These are phyloP conservation scores for Candida easanensis DNA, from an alignment of 805 yeast species.

Conservation along the genomic window DNA sequence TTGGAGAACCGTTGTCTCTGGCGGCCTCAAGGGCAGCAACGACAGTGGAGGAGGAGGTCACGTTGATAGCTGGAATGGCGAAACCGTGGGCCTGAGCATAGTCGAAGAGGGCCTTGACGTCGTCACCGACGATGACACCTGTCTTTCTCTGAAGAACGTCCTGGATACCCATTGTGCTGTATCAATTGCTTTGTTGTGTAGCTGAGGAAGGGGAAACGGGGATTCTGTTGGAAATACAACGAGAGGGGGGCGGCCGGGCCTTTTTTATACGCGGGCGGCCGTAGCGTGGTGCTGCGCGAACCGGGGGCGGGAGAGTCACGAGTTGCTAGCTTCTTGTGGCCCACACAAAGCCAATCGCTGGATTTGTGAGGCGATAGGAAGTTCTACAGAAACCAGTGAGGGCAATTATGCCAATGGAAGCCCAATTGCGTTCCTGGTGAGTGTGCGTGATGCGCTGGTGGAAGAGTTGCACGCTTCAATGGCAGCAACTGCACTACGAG, in stretches of 20 bases:
- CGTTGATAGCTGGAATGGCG: conserved; percentile 98
- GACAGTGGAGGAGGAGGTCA: conserved; percentile 95
- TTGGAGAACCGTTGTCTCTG: conserved; percentile 91
- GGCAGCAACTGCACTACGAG: background rate
- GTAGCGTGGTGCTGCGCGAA: conserved; percentile 3
- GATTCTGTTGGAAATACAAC: background rate
- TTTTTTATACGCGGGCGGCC: background rate
- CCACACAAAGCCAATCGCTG: too few relatives aligned
- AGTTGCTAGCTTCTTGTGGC: too few relatives aligned
- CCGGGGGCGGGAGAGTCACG: conserved; percentile 2
- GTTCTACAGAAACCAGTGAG: too few relatives aligned
- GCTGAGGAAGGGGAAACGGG: background rate
- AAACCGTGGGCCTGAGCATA: conserved; percentile 91
- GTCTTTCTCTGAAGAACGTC: conserved; percentile 84
- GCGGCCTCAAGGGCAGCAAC: conserved; percentile 98
- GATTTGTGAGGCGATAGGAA: too few relatives aligned
- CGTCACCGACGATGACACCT: conserved; percentile 99
- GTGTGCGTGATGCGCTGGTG: background rate
- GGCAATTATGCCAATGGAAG: too few relatives aligned
- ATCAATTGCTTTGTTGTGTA: background rate
- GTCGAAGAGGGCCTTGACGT: conserved; percentile 77
- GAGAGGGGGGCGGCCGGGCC: background rate
- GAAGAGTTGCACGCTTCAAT: background rate
- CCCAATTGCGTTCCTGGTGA: too few relatives aligned
- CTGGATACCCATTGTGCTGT: conserved; percentile 51